These are phyloP conservation scores for Boletus semigastroideus DNA, from an alignment of 1,284 basidiomycete species.

Conservation along the genomic window DNA sequence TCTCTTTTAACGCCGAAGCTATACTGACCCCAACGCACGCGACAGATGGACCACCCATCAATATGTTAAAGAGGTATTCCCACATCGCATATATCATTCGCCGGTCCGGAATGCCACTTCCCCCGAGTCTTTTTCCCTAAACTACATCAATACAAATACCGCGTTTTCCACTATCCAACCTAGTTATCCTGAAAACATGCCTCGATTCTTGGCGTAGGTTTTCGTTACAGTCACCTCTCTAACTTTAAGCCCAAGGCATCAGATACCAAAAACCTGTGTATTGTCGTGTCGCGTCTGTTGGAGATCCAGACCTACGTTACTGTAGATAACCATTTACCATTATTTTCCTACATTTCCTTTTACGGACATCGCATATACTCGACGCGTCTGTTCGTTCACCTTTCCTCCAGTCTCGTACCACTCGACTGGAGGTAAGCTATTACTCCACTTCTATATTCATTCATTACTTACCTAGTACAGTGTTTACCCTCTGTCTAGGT, in stretches of 20 bases:
- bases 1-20: neutral
- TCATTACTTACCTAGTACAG: too few species aligned
- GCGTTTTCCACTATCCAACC: neutral
- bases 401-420: too few species aligned
- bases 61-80: neutral
- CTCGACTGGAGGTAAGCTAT: too few species aligned
- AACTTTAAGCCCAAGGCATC: neutral
- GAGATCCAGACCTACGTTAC: too few species aligned
- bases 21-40: neutral
- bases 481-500: too few species aligned
- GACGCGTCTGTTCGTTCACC: too few species aligned
- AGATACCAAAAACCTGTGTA: neutral
- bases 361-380: too few species aligned
- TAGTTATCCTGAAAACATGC: neutral
- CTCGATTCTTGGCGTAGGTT: constrained; percentile 1
- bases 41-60: neutral
- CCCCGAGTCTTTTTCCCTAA: neutral
- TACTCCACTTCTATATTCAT: too few species aligned
- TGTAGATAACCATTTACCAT: too few species aligned
- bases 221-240: neutral
- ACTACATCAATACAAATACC: neutral
- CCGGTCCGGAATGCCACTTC: neutral
- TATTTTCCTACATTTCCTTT: too few species aligned
- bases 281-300: too few species aligned
- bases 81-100: neutral